phyloP scores from a whole-genome alignment of 73 alveolate species.

The Blepharisma stoltei region DNA sequence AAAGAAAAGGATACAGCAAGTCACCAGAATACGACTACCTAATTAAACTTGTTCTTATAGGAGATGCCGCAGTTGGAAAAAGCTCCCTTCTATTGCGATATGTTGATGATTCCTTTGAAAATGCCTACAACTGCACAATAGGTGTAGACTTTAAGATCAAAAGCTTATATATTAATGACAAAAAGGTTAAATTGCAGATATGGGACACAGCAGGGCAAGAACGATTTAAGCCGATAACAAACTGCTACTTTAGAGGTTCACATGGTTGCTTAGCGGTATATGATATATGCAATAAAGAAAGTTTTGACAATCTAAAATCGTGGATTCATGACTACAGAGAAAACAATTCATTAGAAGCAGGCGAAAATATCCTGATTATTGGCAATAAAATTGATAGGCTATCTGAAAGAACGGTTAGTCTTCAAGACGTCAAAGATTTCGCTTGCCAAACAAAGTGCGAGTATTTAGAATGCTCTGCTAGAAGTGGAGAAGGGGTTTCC shows the following conservation, averaged over 20 bases:
- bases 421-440: no score
- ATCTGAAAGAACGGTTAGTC: no score
- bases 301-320: slow-evolving; percentile 58
- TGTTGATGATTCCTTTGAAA: slow-evolving; percentile 54
- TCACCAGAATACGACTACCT: slow-evolving; percentile 8
- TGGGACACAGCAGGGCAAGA: slow-evolving; percentile 89
- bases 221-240: slow-evolving; percentile 62
- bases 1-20: no score
- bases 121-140: slow-evolving; percentile 61
- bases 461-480: no score
- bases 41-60: slow-evolving; percentile 29
- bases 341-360: neutral
- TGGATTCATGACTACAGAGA: slow-evolving; percentile 59
- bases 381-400: no score
- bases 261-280: slow-evolving; percentile 75
- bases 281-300: slow-evolving; percentile 59
- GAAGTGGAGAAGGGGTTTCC: no score
- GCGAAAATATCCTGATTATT: no score
- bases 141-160: slow-evolving; percentile 74
- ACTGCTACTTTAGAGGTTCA: slow-evolving; percentile 65
- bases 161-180: slow-evolving; percentile 35
- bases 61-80: slow-evolving; percentile 80
- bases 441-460: no score
- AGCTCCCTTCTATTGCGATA: slow-evolving; percentile 64
- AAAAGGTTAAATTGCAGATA: slow-evolving; percentile 53